Evolutionary conservation across 805 yeast genomes (phyloP), one percentile per base, ranked within the genome.

Genomic region (Spathaspora hagerdaliae): DNA sequence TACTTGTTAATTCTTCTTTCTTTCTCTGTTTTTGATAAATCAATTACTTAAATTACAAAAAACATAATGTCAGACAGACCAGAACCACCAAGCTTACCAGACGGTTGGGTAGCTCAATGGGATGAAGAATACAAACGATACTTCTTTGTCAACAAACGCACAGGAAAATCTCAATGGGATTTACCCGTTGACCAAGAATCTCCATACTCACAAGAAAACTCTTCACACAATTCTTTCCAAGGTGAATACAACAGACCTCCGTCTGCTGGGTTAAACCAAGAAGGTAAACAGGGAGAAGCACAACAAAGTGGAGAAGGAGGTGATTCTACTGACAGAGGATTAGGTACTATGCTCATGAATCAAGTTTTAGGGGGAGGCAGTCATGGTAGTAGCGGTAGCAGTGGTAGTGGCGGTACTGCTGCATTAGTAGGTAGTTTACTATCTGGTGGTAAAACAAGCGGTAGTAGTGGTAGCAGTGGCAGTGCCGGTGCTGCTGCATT

Each of bases 41-140:
- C 38, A 36, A 19, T 35, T 15, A 9, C 9, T 19, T 14, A 29
- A 7, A n/a, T 13, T 14, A 19, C 24, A 19, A 19, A 19, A 5
- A 19, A 19, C 24, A 19, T 19, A 32, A 35, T 42, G 41, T 36
- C 44, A 15, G 44, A 41, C 14, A 41, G 41, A 41, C 43, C 45
- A 8, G 36, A 42, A 19, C 45, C 49, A 13, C 54, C 53, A 8
- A 42, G 31, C 27, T 52, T 59, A 35, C 69, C 69, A 7, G 44
- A 50, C 10, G 71, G 71, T 11, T 65, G 71, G 71, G 43, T 54
- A 0, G 68, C 66, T n/a, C 56, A 58, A 41, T 65, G 64, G 61
- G 70, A 65, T 42, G 65, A 61, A 33, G 61, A 60, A 43, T 64
- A 62, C 50, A 42, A 58, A 44, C 42, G 51, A 12, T 65, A 56